These are phyloP conservation scores for Arachis hypogaea DNA, from an alignment of 306 rosid genomes.

Conservation along the genomic window DNA sequence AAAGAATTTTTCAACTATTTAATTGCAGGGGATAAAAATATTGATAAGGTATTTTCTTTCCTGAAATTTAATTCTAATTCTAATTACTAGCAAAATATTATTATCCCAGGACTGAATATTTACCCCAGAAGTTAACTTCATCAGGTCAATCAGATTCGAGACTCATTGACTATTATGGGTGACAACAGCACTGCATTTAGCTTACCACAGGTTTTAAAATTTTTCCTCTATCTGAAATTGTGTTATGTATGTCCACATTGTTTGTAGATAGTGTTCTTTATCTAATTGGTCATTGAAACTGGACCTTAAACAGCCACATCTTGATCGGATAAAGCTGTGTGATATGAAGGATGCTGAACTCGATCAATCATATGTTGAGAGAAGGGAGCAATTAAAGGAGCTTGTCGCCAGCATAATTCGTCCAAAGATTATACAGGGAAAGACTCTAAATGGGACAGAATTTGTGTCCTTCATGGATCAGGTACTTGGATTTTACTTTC, in stretches of 20 bases:
- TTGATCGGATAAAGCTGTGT: conserved; percentile 90
- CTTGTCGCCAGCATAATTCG: conserved; percentile 74
- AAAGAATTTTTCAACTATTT: conserved; percentile 30
- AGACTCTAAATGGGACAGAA: conserved; percentile 74
- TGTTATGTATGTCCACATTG: background rate
- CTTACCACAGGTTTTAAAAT: conserved; percentile 73
- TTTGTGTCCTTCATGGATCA: conserved; percentile 83
- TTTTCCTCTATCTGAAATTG: conserved; percentile 18
- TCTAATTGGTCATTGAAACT: conserved; percentile 31
- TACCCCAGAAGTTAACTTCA: conserved; percentile 42
- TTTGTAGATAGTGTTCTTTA: background rate
- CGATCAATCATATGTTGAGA: conserved; percentile 70
- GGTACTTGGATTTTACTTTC: conserved; percentile 53
- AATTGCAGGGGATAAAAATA: conserved; percentile 89
- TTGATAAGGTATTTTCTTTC: conserved; percentile 69
- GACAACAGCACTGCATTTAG: conserved; percentile 94
- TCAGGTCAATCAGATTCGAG: conserved; percentile 95
- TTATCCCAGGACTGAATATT: conserved; percentile 30
- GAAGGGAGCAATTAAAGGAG: conserved; percentile 77
- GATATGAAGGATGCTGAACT: conserved; percentile 90
- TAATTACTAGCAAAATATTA: conserved; percentile 16
- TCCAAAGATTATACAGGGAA: conserved; percentile 95
- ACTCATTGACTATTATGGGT: conserved; percentile 93
- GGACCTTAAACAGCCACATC: conserved; percentile 80
- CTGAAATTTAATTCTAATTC: conserved; percentile 37